Conservation (phyloP, 78 protist genomes). For the Dictyostelium purpureum region DNA sequence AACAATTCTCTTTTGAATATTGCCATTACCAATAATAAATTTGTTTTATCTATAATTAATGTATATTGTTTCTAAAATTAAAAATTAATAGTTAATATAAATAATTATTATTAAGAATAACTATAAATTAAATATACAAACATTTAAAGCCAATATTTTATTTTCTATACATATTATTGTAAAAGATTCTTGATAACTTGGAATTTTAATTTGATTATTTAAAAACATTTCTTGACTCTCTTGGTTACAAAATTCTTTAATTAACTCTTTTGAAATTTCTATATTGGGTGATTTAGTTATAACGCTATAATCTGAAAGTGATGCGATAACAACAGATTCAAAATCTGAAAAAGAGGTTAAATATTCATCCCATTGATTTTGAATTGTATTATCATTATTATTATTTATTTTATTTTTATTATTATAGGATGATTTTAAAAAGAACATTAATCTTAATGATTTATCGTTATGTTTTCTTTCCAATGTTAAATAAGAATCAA, state of each 20-base stretch:
- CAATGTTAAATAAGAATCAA: background rate
- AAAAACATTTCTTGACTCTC: background rate
- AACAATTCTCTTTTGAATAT: background rate
- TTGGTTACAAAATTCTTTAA: background rate
- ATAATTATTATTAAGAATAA: background rate
- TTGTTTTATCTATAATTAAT: background rate
- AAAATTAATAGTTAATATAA: background rate
- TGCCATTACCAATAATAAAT: background rate
- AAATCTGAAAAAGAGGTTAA: background rate
- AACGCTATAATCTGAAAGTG: background rate
- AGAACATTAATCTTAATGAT: conserved; percentile 11
- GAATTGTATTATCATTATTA: background rate
- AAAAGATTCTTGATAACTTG: background rate
- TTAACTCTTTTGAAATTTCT: background rate
- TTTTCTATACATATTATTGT: background rate
- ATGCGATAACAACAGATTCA: background rate
- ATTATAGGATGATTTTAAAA: background rate
- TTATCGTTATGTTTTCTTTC: conserved; percentile 8
- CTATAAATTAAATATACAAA: background rate
- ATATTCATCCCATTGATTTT: conserved; percentile 7
- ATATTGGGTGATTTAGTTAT: background rate
- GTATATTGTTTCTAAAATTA: background rate
- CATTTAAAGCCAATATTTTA: background rate
- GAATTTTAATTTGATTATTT: background rate
- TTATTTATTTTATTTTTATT: background rate